Evolutionary conservation across 1,284 basidiomycete species (phyloP).

Genomic region (Cryptococcus sp.): DNA sequence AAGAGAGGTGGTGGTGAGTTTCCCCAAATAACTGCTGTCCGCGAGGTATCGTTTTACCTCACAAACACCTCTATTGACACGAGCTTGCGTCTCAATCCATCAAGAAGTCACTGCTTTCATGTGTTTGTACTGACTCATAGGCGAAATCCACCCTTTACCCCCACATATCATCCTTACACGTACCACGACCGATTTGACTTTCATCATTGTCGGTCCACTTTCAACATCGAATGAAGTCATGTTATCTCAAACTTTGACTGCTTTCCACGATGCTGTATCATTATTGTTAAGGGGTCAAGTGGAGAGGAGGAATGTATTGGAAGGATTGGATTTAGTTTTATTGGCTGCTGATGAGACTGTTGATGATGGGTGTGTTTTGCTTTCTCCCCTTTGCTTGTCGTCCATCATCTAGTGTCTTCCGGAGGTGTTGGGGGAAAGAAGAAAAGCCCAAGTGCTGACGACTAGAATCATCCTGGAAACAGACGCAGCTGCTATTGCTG

Average conservation of each 20-base stretch:
- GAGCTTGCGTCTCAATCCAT: not conserved
- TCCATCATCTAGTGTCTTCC: not conserved
- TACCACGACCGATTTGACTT: slow-evolving; percentile 88
- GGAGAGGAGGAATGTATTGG: slow-evolving; percentile 91
- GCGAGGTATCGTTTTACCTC: too few relatives aligned
- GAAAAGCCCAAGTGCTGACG: not conserved
- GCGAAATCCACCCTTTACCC: slow-evolving; percentile 90
- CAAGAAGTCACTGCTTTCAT: not conserved
- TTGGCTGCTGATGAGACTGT: slow-evolving; percentile 95
- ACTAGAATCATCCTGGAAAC: slow-evolving; percentile 95
- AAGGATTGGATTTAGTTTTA: slow-evolving; percentile 90
- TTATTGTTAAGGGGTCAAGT: slow-evolving; percentile 85
- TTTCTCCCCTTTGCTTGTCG: not conserved
- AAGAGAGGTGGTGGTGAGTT: slow-evolving; percentile 78
- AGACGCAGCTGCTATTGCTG: slow-evolving; percentile 89
- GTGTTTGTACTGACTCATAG: slow-evolving; percentile 47
- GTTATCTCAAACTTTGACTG: slow-evolving; percentile 76
- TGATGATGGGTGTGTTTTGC: slow-evolving; percentile 80
- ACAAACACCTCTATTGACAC: too few relatives aligned
- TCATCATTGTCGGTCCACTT: slow-evolving; percentile 84
- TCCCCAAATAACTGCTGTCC: too few relatives aligned
- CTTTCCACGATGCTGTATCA: slow-evolving; percentile 80
- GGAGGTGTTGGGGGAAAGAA: not conserved
- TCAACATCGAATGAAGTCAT: slow-evolving; percentile 93
- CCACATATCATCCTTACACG: slow-evolving; percentile 87